Evolutionary conservation across 345 rosid species (phyloP).

Genomic region (Sonneratia caseolaris): DNA sequence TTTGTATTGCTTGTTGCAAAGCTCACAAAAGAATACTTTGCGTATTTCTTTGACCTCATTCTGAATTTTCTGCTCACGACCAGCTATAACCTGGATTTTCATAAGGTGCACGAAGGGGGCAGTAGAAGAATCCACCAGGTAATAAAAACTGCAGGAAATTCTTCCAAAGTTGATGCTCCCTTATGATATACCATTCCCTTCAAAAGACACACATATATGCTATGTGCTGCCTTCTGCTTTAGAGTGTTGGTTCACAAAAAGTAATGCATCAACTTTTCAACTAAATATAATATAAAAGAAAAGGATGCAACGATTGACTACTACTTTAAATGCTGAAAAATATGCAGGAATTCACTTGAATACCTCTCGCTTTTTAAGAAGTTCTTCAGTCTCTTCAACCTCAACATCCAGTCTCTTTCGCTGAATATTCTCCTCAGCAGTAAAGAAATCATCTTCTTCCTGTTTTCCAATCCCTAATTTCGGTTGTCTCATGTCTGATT

Average conservation of each 20-base stretch:
- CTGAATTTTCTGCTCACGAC: conserved; percentile 97
- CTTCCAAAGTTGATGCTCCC: conserved; percentile 74
- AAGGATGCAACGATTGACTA: neutral
- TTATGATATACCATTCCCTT: conserved; percentile 60
- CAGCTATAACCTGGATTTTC: conserved; percentile 99
- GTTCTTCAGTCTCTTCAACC: conserved; percentile 85
- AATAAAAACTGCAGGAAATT: conserved; percentile 94
- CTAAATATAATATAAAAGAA: conserved; percentile 1
- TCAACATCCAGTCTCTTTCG: conserved; percentile 81
- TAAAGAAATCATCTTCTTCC: conserved; percentile 94
- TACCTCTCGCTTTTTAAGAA: conserved; percentile 95
- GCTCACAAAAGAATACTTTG: conserved; percentile 87
- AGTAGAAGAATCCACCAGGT: conserved; percentile 99
- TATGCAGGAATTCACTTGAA: conserved; percentile 11
- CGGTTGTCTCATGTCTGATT: conserved; percentile 88
- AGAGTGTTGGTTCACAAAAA: conserved; percentile 43
- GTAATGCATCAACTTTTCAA: conserved; percentile 49
- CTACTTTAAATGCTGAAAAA: neutral
- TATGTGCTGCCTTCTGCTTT: conserved; percentile 78
- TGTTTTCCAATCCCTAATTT: conserved; percentile 93
- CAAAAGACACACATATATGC: conserved; percentile 66
- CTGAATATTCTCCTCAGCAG: conserved; percentile 92
- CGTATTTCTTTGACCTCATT: conserved; percentile 87
- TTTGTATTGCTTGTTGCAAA: conserved; percentile 95
- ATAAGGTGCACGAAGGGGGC: conserved; percentile 99